These are phyloP conservation scores for Syzygium oleosum DNA, from an alignment of 345 rosid species.

Conservation along the genomic window DNA sequence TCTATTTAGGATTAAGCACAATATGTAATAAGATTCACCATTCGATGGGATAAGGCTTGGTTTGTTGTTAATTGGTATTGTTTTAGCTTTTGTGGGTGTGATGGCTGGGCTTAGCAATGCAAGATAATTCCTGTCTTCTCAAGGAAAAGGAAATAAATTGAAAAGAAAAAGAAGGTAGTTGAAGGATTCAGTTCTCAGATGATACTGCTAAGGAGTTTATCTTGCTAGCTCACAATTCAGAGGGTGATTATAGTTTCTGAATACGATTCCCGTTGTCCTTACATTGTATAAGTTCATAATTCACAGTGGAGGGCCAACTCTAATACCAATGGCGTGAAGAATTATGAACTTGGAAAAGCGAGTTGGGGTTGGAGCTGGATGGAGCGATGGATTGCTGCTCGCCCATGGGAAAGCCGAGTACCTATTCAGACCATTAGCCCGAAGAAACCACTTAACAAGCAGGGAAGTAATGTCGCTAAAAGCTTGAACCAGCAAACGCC, in stretches of 20 bases:
- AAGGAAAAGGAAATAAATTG: neutral
- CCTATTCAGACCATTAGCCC: conserved; percentile 34
- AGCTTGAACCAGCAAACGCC: conserved; percentile 34
- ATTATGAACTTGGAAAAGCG: conserved; percentile 57
- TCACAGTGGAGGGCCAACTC: conserved; percentile 83
- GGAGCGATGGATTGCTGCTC: conserved; percentile 88
- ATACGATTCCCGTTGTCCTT: neutral
- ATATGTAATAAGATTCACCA: neutral
- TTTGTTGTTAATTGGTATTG: neutral
- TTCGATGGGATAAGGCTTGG: neutral
- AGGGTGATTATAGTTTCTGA: neutral
- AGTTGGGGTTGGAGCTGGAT: conserved; percentile 99
- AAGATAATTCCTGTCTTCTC: neutral
- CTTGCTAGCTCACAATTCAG: neutral
- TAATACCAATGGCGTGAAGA: conserved; percentile 27
- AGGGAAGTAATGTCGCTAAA: conserved; percentile 27
- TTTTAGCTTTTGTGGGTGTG: neutral
- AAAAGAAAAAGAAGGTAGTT: neutral
- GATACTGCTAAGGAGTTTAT: neutral
- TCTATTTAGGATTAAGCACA: neutral
- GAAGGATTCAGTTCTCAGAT: neutral
- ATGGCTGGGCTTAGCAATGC: neutral
- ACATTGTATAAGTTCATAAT: neutral
- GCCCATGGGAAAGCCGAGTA: conserved; percentile 87
- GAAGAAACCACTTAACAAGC: conserved; percentile 39